A percentile compares a stretch with the other conserved stretches of the same genome.
phyloP scores from a whole-genome alignment of 177 flowering plant species.

The Vitis hybrid region DNA sequence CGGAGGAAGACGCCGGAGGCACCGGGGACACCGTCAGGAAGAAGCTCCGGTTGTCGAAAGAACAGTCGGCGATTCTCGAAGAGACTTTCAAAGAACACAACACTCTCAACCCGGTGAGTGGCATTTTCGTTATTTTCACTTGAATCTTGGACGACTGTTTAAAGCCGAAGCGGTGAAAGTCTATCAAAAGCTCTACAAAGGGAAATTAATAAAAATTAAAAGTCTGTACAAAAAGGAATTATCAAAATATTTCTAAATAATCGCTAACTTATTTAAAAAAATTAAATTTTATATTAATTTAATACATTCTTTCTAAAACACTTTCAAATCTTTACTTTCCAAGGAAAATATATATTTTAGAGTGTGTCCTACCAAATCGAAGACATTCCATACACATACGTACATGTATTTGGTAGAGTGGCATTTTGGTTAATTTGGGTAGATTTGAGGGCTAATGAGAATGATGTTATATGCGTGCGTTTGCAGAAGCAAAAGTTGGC shows the following conservation, averaged over 20 bases:
- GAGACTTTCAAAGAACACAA: conserved; percentile 82
- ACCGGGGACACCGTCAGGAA: conserved; percentile 48
- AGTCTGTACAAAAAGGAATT: no score
- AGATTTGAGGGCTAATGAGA: not conserved
- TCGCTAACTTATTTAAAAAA: no score
- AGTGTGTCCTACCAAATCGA: no score
- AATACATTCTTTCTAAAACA: no score
- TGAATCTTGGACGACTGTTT: not conserved
- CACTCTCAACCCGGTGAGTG: conserved; percentile 77
- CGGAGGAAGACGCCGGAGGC: conserved; percentile 59
- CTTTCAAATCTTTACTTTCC: no score
- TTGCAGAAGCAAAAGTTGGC: conserved; percentile 65
- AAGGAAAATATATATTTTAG: no score
- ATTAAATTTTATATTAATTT: no score
- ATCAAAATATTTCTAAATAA: no score
- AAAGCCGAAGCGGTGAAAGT: not conserved
- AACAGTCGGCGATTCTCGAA: conserved; percentile 72
- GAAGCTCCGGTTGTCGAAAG: conserved; percentile 77
- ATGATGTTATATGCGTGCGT: not conserved
- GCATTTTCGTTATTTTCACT: conserved; percentile 10
- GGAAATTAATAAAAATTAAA: no score
- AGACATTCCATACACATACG: no score
- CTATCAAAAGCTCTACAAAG: no score
- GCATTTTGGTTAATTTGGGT: not conserved
- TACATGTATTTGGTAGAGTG: no score